These are phyloP conservation scores for Sisymbrium altissimum DNA, from an alignment of 345 rosid genomes.

Conservation along the genomic window DNA sequence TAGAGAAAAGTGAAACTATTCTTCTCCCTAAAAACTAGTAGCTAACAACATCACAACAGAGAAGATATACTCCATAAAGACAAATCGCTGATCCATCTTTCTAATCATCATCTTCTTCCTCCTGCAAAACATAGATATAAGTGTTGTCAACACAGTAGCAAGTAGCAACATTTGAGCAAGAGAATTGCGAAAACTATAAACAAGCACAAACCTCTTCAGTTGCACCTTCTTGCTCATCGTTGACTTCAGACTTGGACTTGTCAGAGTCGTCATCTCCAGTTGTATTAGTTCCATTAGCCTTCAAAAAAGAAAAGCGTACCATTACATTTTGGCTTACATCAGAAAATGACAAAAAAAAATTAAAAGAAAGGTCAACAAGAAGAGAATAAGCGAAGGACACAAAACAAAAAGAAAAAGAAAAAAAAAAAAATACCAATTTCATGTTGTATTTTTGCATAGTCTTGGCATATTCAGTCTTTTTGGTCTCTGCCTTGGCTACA, in stretches of 20 bases:
- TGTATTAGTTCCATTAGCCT: constrained; percentile 53
- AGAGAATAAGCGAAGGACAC: too few relatives aligned
- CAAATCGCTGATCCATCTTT: constrained; percentile 12
- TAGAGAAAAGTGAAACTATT: neutral
- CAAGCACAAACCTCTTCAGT: constrained; percentile 19
- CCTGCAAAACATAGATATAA: constrained; percentile 35
- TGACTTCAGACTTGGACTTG: constrained; percentile 72
- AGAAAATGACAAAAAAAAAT: neutral
- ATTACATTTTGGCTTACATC: too few relatives aligned
- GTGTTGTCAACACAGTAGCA: too few relatives aligned
- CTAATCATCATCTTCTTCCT: constrained; percentile 52
- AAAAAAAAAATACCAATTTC: constrained; percentile 40
- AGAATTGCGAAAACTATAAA: neutral
- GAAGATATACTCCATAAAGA: neutral
- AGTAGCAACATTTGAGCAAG: neutral
- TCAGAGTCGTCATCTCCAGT: constrained; percentile 69
- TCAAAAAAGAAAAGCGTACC: neutral
- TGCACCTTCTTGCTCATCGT: constrained; percentile 17
- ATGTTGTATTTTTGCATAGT: constrained; percentile 56
- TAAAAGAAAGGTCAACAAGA: neutral
- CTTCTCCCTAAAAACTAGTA: constrained; percentile 24
- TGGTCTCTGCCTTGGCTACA: constrained; percentile 48
- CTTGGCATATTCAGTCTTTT: constrained; percentile 59
- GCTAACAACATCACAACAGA: constrained; percentile 27
- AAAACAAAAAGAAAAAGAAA: too few relatives aligned